phyloP scores from a whole-genome alignment of 371 early-diverging fungal species.

The Rhizomucor miehei region DNA sequence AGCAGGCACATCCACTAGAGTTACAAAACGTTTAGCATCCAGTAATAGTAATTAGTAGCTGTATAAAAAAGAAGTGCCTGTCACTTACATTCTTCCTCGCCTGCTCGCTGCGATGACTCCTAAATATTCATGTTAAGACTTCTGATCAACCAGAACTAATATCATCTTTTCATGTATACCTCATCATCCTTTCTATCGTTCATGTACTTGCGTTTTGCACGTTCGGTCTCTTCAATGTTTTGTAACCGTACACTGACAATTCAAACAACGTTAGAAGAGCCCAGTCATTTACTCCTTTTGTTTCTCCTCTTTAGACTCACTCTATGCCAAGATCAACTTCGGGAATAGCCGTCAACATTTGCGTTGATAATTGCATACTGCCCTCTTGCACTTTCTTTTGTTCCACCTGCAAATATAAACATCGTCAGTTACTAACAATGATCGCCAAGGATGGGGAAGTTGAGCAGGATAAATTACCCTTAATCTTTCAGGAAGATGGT shows the following conservation, averaged over 20 bases:
- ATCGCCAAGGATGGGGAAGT: no score
- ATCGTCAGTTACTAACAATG: no score
- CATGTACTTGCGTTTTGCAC: constrained; percentile 66
- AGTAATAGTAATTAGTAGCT: no score
- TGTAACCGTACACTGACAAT: constrained; percentile 61
- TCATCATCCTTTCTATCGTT: constrained; percentile 19
- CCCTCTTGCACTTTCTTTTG: constrained; percentile 73
- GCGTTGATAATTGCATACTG: constrained; percentile 81
- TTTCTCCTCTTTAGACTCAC: constrained; percentile 42
- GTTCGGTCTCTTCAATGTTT: constrained; percentile 86
- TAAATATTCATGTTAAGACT: no score
- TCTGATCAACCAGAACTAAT: no score
- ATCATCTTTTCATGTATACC: not conserved
- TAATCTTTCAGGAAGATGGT: constrained; percentile 71
- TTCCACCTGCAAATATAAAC: constrained; percentile 21
- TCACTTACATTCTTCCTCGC: not conserved
- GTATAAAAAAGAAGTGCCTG: no score
- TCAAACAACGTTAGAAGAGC: not conserved
- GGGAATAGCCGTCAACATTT: constrained; percentile 92
- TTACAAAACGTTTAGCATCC: no score
- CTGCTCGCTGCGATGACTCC: not conserved
- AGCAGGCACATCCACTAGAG: constrained; percentile 22
- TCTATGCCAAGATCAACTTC: constrained; percentile 90
- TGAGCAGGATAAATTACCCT: constrained; percentile 32
- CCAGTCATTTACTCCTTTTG: no score